These are phyloP conservation scores for Pythium rhizo-oryzae DNA, from an alignment of 352 stramenopile species.

Conservation along the genomic window DNA sequence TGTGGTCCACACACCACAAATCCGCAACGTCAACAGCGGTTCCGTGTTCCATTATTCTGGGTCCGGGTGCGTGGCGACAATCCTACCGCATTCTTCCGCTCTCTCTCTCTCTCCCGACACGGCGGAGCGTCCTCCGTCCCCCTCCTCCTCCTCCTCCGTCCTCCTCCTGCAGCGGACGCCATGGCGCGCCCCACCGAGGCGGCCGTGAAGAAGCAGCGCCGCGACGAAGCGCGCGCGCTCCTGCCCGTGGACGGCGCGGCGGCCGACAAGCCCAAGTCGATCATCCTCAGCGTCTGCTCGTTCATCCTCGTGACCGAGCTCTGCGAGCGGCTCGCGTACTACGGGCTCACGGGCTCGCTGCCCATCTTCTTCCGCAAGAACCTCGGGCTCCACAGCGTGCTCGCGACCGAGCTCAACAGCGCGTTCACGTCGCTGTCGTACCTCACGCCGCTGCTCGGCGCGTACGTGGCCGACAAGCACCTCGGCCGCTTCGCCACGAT, in stretches of 20 bases:
- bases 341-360: slow-evolving; percentile 82
- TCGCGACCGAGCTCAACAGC: slow-evolving; percentile 84
- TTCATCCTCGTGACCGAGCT: slow-evolving; percentile 91
- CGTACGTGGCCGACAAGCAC: slow-evolving; percentile 82
- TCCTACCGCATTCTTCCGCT: not conserved
- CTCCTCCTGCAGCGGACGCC: not conserved
- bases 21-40: not conserved
- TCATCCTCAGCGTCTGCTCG: slow-evolving; percentile 87
- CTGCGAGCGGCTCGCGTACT: slow-evolving; percentile 87
- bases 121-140: not conserved
- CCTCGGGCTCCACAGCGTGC: slow-evolving; percentile 72
- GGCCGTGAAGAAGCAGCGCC: not conserved
- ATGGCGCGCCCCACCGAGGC: slow-evolving; percentile 12
- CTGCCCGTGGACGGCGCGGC: slow-evolving; percentile 22
- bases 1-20: slow-evolving; percentile 10
- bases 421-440: slow-evolving; percentile 87
- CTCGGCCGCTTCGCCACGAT: slow-evolving; percentile 79
- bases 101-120: not conserved
- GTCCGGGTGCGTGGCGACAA: slow-evolving; percentile 1
- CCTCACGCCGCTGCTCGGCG: slow-evolving; percentile 80
- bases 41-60: no score
- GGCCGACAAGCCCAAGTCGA: slow-evolving; percentile 54
- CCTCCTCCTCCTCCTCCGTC: not conserved
- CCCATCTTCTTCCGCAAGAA: slow-evolving; percentile 91
- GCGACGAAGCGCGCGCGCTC: slow-evolving; percentile 21